A percentile compares a stretch with the other conserved stretches of the same genome.
Evolutionary conservation across 208 protist genomes (phyloP).

Genomic region (Naegleria fowleri): DNA sequence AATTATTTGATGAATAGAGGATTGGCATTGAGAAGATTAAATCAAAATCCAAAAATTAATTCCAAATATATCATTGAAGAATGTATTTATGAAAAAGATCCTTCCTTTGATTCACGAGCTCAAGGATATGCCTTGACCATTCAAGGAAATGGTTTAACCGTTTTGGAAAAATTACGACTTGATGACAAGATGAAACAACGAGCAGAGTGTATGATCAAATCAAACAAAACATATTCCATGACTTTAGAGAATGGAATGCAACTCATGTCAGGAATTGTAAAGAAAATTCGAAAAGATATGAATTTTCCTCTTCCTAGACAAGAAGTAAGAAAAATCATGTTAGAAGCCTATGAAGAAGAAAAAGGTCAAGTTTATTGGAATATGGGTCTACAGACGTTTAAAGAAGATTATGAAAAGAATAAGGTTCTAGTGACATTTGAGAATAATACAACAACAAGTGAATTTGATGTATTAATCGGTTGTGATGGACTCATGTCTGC

Average conservation of each 20-base stretch:
- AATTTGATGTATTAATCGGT: not conserved
- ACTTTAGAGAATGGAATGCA: not conserved
- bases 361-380: not conserved
- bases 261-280: not conserved
- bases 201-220: not conserved
- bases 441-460: not conserved
- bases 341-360: not conserved
- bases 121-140: not conserved
- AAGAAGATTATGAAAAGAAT: not conserved
- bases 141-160: not conserved
- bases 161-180: not conserved
- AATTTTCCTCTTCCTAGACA: not conserved
- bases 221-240: not conserved
- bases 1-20: not conserved
- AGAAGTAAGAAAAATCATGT: not conserved
- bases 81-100: not conserved
- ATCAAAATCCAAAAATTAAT: too few relatives aligned
- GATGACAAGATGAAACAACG: not conserved
- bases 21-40: not conserved
- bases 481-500: not conserved
- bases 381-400: not conserved
- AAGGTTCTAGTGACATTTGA: not conserved
- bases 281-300: not conserved
- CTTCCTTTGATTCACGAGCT: not conserved
- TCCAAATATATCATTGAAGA: not conserved